phyloP scores from a whole-genome alignment of 208 protist species.

The Crithidia mellificae region DNA sequence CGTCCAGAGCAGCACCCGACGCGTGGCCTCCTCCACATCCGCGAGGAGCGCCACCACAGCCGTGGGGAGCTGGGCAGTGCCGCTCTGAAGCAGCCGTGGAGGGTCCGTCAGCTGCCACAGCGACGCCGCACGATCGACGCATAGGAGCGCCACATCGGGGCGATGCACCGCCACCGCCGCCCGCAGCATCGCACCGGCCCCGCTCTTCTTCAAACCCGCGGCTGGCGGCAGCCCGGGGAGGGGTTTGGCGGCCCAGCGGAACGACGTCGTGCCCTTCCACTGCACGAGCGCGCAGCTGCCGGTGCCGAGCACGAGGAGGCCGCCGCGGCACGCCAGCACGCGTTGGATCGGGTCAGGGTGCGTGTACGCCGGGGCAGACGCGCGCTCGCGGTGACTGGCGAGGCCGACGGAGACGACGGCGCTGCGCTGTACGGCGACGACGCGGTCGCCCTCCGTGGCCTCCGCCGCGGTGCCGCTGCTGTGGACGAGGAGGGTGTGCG shows the following conservation, averaged over 20 bases:
- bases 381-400: neutral
- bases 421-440: slow-evolving; percentile 26
- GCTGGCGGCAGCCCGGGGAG: neutral
- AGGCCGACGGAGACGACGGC: slow-evolving; percentile 13
- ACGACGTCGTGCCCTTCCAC: slow-evolving; percentile 1
- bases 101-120: slow-evolving; percentile 27
- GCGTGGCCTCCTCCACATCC: slow-evolving; percentile 13
- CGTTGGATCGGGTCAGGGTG: slow-evolving; percentile 22
- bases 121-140: slow-evolving; percentile 8
- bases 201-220: neutral
- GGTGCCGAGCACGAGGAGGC: slow-evolving; percentile 10
- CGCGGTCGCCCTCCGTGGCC: slow-evolving; percentile 9
- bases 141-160: slow-evolving; percentile 15
- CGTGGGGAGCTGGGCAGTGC: neutral
- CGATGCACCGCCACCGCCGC: slow-evolving; percentile 16
- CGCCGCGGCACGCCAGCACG: slow-evolving; percentile 20
- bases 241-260: slow-evolving; percentile 2
- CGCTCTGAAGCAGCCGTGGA: slow-evolving; percentile 4
- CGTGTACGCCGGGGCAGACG: slow-evolving; percentile 3
- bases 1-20: neutral
- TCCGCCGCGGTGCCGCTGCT: neutral
- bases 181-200: neutral
- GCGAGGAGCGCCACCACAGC: neutral
- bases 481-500: slow-evolving; percentile 34
- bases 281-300: slow-evolving; percentile 15